phyloP scores from a whole-genome alignment of 176 grass and related monocot genomes.

The Zoysia japonica region DNA sequence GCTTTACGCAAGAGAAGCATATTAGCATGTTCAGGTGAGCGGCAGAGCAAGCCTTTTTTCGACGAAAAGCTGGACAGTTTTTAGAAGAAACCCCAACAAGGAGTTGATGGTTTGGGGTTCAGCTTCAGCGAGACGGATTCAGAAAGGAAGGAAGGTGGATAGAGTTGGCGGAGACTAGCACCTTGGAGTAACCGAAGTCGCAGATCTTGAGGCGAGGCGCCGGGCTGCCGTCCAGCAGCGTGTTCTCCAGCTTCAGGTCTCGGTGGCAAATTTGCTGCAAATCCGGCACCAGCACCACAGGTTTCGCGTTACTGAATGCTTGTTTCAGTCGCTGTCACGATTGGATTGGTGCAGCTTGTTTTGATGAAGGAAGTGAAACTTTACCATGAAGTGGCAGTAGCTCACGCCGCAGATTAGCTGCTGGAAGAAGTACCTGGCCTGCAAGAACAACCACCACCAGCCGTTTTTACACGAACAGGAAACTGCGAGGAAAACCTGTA shows the following conservation, averaged over 20 bases:
- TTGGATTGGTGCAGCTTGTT: neutral
- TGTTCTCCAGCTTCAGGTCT: conserved; percentile 82
- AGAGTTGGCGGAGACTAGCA: neutral
- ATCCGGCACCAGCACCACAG: neutral
- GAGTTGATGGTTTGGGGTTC: neutral
- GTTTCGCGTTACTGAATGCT: neutral
- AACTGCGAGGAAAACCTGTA: too few species aligned
- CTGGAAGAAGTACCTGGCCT: conserved; percentile 79
- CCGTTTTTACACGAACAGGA: neutral
- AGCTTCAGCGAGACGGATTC: neutral
- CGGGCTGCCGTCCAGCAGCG: conserved; percentile 68
- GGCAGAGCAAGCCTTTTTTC: conserved; percentile 34
- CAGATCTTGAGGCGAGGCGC: conserved; percentile 81
- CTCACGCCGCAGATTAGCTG: conserved; percentile 74
- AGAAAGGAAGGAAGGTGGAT: neutral
- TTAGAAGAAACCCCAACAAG: conserved; percentile 1
- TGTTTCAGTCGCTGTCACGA: neutral
- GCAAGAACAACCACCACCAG: neutral
- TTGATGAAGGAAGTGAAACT: neutral
- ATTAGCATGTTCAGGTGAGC: neutral
- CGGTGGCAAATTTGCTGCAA: conserved; percentile 77
- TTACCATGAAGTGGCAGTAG: conserved; percentile 84
- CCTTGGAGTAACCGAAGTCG: conserved; percentile 84
- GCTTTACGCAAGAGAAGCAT: neutral
- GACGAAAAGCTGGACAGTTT: conserved; percentile 5